These are phyloP conservation scores for Aspergillus novofumigatus DNA, from an alignment of 2,329 filamentous ascomycete species.

Conservation along the genomic window DNA sequence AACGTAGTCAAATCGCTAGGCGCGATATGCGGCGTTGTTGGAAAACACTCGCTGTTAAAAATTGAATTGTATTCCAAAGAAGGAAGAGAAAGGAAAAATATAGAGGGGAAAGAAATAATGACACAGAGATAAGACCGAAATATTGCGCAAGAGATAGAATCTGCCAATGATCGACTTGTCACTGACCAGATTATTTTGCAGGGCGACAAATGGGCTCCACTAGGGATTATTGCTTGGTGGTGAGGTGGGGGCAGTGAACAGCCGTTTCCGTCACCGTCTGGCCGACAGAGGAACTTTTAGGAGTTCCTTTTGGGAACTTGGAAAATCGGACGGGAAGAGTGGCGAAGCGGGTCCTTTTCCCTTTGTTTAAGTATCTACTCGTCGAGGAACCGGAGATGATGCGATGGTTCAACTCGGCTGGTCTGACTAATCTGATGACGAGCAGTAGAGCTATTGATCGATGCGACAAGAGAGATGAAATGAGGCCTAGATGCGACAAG, in stretches of 20 bases:
- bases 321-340: constrained; percentile 8
- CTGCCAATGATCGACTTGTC: constrained; percentile 28
- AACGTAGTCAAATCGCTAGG: not conserved
- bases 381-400: constrained; percentile 9
- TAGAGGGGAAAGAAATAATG: constrained; percentile 13
- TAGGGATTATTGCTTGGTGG: constrained; percentile 7
- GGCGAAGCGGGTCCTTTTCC: constrained; percentile 12
- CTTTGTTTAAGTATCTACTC: not conserved
- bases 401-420: constrained; percentile 3
- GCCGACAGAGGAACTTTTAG: constrained; percentile 1
- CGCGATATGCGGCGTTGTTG: not conserved
- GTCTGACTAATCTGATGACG: constrained; percentile 19
- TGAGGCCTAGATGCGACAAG: not conserved
- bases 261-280: constrained; percentile 27
- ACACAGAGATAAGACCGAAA: constrained; percentile 15
- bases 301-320: not conserved
- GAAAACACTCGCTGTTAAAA: not conserved
- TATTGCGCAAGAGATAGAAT: constrained; percentile 12
- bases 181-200: constrained; percentile 40
- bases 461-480: not conserved
- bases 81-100: constrained; percentile 10
- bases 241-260: constrained; percentile 10
- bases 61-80: constrained; percentile 1
- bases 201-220: constrained; percentile 40
- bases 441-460: constrained; percentile 3